Evolutionary conservation across 2,329 filamentous ascomycete genomes (phyloP).

Genomic region (Lomentospora prolificans): DNA sequence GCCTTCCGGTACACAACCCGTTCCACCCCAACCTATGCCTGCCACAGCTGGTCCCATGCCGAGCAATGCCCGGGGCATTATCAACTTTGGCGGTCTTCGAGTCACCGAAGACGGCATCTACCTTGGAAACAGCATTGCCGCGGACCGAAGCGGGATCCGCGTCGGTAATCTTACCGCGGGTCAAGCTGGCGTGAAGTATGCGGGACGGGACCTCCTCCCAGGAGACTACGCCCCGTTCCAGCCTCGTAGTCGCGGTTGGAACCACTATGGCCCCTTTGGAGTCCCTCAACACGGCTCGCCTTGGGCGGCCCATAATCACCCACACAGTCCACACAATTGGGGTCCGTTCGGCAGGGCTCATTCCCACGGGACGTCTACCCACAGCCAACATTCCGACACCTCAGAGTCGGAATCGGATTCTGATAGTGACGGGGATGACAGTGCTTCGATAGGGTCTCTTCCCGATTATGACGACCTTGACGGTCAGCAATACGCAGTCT

Average conservation of each 20-base stretch:
- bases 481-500: slow-evolving; percentile 37
- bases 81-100: slow-evolving; percentile 23
- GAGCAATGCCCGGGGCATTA: slow-evolving; percentile 15
- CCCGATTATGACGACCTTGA: slow-evolving; percentile 41
- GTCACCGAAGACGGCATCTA: slow-evolving; percentile 33
- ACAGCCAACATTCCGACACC: slow-evolving; percentile 23
- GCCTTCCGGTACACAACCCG: background rate
- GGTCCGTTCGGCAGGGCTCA: background rate
- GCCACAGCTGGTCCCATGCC: background rate
- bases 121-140: slow-evolving; percentile 32
- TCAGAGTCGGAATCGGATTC: slow-evolving; percentile 24
- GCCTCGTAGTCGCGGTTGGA: background rate
- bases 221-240: background rate
- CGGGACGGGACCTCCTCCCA: slow-evolving; percentile 4
- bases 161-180: slow-evolving; percentile 35
- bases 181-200: slow-evolving; percentile 24
- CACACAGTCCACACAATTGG: slow-evolving; percentile 8
- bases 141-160: slow-evolving; percentile 33
- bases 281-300: background rate
- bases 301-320: slow-evolving; percentile 9
- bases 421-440: slow-evolving; percentile 15
- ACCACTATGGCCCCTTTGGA: background rate
- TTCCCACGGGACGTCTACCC: slow-evolving; percentile 1
- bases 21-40: background rate
- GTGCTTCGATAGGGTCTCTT: slow-evolving; percentile 39